Base-by-base conservation (phyloP, 805 yeast species). In the Brettanomyces custersianus region DNA sequence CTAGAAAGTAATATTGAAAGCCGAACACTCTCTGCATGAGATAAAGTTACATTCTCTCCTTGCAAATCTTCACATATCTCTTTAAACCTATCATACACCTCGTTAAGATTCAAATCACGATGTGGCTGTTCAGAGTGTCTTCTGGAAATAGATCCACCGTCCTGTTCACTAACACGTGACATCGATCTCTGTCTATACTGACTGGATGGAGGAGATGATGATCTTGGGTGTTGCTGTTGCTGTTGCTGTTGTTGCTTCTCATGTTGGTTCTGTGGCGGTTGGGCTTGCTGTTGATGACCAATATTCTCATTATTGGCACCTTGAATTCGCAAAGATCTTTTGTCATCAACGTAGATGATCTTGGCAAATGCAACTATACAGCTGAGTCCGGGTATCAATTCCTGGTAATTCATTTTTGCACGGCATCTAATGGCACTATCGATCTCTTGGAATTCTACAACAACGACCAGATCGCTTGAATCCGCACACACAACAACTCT, bases 281-380 rank as follows among this genome's bases (percentile, higher is more conserved):
- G 9, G 3, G 13, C 12, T 17, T 10, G 12, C 19, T 19, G 25
- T 23, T 22, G 19, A 5, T 20, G 28, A 20, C 20, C 20, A n/a
- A 21, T 11, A 7, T 15, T 6, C 13, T 29, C 20, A n/a, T 13
- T 11, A 7, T 15, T n/a, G 6, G 19, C 20, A 12, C 24, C 24
- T n/a, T n/a, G n/a, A n/a, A n/a, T n/a, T n/a, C n/a, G n/a, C n/a
- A n/a, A n/a, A n/a, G n/a, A n/a, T n/a, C n/a, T n/a, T n/a, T n/a
- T n/a, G 28, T 33, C 36, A 20, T 27, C 25, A 17, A 51, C 32
- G n/a, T 44, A 39, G 20, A 57, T 39, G 22, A 86, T 72, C 49
- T 80, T 83, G 4, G 96, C 96, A 66, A 86, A 92, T 0, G 88
- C 84, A 26, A 86, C 84, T 27, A 74, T 64, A 53, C 92, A 74